Evolutionary conservation across 148 eudicot species (phyloP).

Genomic region (Talinum fruticosum): DNA sequence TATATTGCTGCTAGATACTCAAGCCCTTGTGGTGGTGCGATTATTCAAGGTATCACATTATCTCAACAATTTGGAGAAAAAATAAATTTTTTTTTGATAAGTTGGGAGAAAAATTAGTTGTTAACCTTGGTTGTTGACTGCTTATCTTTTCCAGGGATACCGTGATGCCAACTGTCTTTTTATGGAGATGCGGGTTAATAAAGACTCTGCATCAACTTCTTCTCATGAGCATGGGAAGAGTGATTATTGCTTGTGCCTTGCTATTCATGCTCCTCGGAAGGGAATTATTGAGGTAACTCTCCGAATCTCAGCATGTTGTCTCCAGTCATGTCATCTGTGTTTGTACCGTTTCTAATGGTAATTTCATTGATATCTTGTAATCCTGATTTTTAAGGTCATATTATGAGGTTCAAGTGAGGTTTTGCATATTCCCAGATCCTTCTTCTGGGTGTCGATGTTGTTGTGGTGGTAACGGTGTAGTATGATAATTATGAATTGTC

Average conservation of each 20-base stretch:
- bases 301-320: background rate
- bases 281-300: slow-evolving; percentile 83
- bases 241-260: slow-evolving; percentile 87
- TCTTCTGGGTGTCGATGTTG: background rate
- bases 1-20: slow-evolving; percentile 86
- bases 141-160: slow-evolving; percentile 59
- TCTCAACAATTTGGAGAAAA: background rate
- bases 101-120: background rate
- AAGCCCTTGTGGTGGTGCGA: slow-evolving; percentile 90
- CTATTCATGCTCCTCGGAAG: slow-evolving; percentile 92
- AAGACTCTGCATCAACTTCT: slow-evolving; percentile 50
- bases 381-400: no score
- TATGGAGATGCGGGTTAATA: slow-evolving; percentile 78
- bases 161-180: slow-evolving; percentile 91
- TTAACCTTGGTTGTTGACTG: background rate
- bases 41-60: slow-evolving; percentile 72
- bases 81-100: no score
- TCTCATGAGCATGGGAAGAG: slow-evolving; percentile 49
- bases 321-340: background rate
- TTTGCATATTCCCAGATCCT: no score
- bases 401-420: no score
- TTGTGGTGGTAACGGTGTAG: background rate
- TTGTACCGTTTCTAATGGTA: no score
- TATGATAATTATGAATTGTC: background rate
- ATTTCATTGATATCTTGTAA: no score